These are phyloP conservation scores for Rosa multiflora DNA, from an alignment of 306 rosid species.

Conservation along the genomic window DNA sequence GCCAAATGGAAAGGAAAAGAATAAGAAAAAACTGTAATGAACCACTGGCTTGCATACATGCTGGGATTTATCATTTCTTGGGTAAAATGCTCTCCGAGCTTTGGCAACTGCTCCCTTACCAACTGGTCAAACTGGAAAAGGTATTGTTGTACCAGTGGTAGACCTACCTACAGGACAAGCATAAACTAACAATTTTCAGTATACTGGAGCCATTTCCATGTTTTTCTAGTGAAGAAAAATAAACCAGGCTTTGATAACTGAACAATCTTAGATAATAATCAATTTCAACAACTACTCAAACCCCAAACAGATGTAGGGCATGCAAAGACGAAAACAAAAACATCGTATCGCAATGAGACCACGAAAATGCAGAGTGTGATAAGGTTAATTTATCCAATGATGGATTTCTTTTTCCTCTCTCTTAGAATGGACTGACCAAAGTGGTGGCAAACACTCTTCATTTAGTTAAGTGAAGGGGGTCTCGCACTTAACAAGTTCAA, in stretches of 20 bases:
- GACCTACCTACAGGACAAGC: slow-evolving; percentile 57
- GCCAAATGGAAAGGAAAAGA: slow-evolving; percentile 98
- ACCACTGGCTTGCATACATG: slow-evolving; percentile 99
- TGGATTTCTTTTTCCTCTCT: neutral
- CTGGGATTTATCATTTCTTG: slow-evolving; percentile 94
- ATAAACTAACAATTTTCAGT: slow-evolving; percentile 24
- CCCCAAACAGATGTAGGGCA: neutral
- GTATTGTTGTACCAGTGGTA: slow-evolving; percentile 95
- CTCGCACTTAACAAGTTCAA: neutral
- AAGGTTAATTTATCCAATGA: neutral
- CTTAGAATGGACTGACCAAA: neutral
- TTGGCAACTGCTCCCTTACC: slow-evolving; percentile 79
- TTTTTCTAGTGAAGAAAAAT: slow-evolving; percentile 3
- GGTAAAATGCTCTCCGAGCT: slow-evolving; percentile 85
- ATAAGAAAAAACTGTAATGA: slow-evolving; percentile 94
- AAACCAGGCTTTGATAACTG: slow-evolving; percentile 12
- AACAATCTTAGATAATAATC: neutral
- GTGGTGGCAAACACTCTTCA: neutral
- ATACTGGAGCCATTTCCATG: slow-evolving; percentile 13
- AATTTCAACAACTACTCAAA: neutral
- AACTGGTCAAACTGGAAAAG: slow-evolving; percentile 76
- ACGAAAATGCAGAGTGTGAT: neutral
- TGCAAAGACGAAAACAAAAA: neutral
- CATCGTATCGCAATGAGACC: neutral
- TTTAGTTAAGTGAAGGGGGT: neutral